A percentile compares a stretch with the other conserved stretches of the same genome.
Conservation (phyloP, 768 basidiomycete species). For the Chalciporus pseudorubinellus region DNA sequence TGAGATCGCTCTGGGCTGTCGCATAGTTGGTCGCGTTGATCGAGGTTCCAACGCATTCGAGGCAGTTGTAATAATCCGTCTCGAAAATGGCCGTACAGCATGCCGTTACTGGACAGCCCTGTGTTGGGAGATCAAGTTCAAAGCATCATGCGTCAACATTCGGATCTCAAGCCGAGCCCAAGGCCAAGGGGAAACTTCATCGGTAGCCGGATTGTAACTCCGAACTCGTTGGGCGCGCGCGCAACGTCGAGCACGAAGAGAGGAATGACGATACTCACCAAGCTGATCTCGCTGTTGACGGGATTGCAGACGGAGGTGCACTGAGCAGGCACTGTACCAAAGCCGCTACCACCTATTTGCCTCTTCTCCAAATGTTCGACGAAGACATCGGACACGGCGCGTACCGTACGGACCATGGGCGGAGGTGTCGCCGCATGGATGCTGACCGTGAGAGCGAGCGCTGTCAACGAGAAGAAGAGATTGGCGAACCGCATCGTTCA, state of each 20-base stretch:
- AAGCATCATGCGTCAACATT: not conserved
- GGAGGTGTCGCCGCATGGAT: constrained; percentile 2
- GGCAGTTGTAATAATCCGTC: constrained; percentile 40
- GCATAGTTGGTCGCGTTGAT: constrained; percentile 28
- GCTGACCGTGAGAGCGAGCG: constrained; percentile 4
- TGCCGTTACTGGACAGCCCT: constrained; percentile 28
- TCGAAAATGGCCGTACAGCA: constrained; percentile 45
- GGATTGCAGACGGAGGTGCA: constrained; percentile 24
- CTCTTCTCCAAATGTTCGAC: constrained; percentile 8
- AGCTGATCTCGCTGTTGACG: constrained; percentile 21
- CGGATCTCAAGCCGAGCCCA: not conserved
- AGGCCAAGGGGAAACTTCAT: not conserved
- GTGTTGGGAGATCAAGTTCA: not conserved
- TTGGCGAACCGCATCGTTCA: constrained; percentile 16
- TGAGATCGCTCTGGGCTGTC: constrained; percentile 30
- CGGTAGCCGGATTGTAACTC: constrained; percentile 1
- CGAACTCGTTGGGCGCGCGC: not conserved
- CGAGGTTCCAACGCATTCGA: constrained; percentile 37
- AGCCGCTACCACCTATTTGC: constrained; percentile 16
- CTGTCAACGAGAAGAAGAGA: not conserved
- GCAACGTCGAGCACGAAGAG: not conserved
- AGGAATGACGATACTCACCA: constrained; percentile 15
- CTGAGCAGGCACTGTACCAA: constrained; percentile 17
- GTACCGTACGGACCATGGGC: constrained; percentile 2
- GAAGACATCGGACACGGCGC: not conserved